Base-by-base conservation (phyloP, 2,329 filamentous ascomycete genomes). In the Salinomyces thailandicus region DNA sequence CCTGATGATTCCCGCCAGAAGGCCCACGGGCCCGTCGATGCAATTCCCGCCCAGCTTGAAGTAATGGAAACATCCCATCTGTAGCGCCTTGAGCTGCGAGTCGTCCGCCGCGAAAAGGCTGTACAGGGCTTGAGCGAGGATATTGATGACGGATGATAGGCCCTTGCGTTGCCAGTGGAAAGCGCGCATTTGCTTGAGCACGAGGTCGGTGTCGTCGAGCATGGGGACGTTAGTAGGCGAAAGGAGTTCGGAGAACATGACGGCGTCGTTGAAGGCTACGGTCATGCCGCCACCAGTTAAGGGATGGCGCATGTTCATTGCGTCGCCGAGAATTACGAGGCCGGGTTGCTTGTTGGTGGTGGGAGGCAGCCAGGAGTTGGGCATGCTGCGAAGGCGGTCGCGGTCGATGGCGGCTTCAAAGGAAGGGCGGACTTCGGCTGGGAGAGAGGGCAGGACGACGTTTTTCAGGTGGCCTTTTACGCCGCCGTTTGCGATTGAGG, bases 261-360 rank as follows among this genome's bases (percentile, higher is more conserved):
- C 72, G 1, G 84, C 87, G 55, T 98, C 91, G 63, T 89, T 93
- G 61, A 98, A 82, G 1, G 85, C 91, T 2, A 96, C 91, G 0
- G 89, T 96, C 91, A 98, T 98, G 51, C 91, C 91, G 47, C 91
- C 91, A 36, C 91, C 91, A 0, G 91, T 98, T 9, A 98, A 72
- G 2, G 91, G 91, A 63, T 98, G 91, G n/a, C 91, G 83, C 91
- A 98, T 98, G 67, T 98, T 98, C 72, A 93, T 80, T 11, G 91
- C 89, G 58, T 98, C 91, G 41, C 91, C 91, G 6, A 96, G 72
- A 22, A 98, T 68, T 33, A 94, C 71, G 42, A 94, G 64, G 3
- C 85, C 85, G 1, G 77, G 74, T 8, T 73, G 72, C 30, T 70
- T 73, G 55, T 83, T 81, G 42, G 81, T 82, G 1, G 77, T 73